Evolutionary conservation across 176 grass and related monocot genomes (phyloP).

Genomic region (Oryza coarctata): DNA sequence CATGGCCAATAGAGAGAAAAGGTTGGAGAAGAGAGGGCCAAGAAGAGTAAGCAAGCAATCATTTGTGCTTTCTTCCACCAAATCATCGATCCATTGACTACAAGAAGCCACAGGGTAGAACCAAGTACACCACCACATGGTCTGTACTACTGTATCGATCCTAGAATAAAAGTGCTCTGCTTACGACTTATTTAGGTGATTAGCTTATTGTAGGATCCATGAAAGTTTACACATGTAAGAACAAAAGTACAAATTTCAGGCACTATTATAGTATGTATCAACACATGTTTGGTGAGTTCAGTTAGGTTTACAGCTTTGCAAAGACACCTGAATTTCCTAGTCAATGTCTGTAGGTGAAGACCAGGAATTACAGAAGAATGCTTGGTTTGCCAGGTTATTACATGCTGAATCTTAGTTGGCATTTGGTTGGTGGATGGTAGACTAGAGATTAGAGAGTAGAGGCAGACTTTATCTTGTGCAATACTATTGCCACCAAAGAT

Average conservation of each 20-base stretch:
- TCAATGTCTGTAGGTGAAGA: neutral
- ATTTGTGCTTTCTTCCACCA: neutral
- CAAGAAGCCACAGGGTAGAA: neutral
- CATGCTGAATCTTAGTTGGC: constrained; percentile 31
- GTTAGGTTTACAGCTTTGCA: neutral
- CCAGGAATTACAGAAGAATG: neutral
- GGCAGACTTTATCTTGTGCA: constrained; percentile 21
- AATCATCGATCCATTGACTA: constrained; percentile 28
- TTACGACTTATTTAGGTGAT: neutral
- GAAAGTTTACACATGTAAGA: neutral
- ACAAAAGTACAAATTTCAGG: neutral
- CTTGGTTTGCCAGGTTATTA: neutral
- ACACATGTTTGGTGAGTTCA: neutral
- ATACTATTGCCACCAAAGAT: constrained; percentile 24
- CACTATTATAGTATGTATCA: neutral
- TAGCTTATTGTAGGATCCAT: neutral
- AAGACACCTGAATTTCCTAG: neutral
- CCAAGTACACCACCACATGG: constrained; percentile 25
- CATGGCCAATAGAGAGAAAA: constrained; percentile 12
- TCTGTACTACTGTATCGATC: neutral
- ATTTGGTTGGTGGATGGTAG: constrained; percentile 27
- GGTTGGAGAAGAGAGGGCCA: neutral
- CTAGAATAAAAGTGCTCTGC: neutral
- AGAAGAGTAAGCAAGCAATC: neutral
- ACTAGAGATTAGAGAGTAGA: neutral